Conservation (phyloP, 1,284 basidiomycete species). For the Somion occarium region DNA sequence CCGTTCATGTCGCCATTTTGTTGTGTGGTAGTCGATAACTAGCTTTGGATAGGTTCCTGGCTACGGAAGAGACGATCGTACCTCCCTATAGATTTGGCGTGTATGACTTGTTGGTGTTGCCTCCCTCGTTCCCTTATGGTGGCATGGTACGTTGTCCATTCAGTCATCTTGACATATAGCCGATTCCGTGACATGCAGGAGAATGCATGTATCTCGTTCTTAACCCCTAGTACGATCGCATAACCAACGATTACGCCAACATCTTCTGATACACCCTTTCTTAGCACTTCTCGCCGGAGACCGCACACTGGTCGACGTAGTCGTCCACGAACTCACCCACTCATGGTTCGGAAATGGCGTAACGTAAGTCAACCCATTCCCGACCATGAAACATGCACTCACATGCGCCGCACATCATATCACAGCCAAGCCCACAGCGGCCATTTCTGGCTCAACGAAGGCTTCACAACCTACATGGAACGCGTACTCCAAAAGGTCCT, state of each 20-base stretch:
- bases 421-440: constrained; percentile 60
- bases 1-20: no score
- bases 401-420: constrained; percentile 16
- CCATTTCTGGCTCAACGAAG: constrained; percentile 92
- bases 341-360: constrained; percentile 88
- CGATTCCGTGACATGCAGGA: constrained; percentile 39
- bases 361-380: constrained; percentile 43
- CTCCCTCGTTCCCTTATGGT: constrained; percentile 91
- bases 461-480: constrained; percentile 95
- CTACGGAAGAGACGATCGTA: constrained; percentile 71
- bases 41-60: constrained; percentile 71
- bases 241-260: background rate
- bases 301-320: constrained; percentile 73
- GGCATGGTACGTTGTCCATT: constrained; percentile 61
- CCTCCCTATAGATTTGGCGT: constrained; percentile 83
- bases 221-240: constrained; percentile 69
- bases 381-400: background rate
- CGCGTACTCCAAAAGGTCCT: constrained; percentile 74
- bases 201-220: constrained; percentile 82
- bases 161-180: constrained; percentile 2
- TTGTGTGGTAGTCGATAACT: no score
- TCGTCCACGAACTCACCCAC: constrained; percentile 76
- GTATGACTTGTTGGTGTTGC: constrained; percentile 90
- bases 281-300: constrained; percentile 79
- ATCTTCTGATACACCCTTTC: background rate